Evolutionary conservation across 1,284 basidiomycete species (phyloP).

Genomic region (Sporisorium sorghi): DNA sequence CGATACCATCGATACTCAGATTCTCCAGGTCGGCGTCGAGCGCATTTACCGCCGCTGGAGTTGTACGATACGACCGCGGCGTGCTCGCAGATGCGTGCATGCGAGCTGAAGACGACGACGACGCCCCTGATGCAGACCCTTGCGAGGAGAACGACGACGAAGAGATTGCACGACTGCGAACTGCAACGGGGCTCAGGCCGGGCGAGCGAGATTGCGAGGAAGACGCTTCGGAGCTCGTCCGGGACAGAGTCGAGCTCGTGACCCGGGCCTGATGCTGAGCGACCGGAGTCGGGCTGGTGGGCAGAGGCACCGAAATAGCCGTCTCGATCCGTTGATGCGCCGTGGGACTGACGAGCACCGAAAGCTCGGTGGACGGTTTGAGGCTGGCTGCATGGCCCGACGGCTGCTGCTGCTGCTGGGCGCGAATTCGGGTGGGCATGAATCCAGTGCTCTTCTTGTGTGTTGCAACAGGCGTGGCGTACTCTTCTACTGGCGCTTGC

Average conservation of each 20-base stretch:
- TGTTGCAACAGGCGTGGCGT: slow-evolving; percentile 27
- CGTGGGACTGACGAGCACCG: slow-evolving; percentile 34
- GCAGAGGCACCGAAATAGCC: slow-evolving; percentile 36
- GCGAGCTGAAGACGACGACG: slow-evolving; percentile 17
- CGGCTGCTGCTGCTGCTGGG: slow-evolving; percentile 22
- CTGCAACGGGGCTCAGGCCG: slow-evolving; percentile 18
- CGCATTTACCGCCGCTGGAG: not conserved
- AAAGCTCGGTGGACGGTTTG: slow-evolving; percentile 24
- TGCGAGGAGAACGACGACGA: slow-evolving; percentile 43
- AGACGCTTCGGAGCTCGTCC: slow-evolving; percentile 15
- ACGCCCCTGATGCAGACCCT: slow-evolving; percentile 27
- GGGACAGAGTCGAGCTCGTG: slow-evolving; percentile 15
- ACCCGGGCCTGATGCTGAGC: slow-evolving; percentile 7
- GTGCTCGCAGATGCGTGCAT: slow-evolving; percentile 13
- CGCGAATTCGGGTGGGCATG: slow-evolving; percentile 32
- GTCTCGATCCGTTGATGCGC: slow-evolving; percentile 39
- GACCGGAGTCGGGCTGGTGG: slow-evolving; percentile 35
- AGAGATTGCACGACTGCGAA: slow-evolving; percentile 36
- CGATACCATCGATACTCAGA: slow-evolving; percentile 15
- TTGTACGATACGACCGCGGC: slow-evolving; percentile 9
- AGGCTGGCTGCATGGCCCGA: slow-evolving; percentile 2
- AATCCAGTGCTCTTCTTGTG: slow-evolving; percentile 31
- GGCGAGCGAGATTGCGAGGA: slow-evolving; percentile 33
- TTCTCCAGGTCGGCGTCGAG: slow-evolving; percentile 32
- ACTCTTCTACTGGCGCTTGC: slow-evolving; percentile 15